Conservation (phyloP, 192 early-diverging fungal genomes). For the Linnemannia exigua region DNA sequence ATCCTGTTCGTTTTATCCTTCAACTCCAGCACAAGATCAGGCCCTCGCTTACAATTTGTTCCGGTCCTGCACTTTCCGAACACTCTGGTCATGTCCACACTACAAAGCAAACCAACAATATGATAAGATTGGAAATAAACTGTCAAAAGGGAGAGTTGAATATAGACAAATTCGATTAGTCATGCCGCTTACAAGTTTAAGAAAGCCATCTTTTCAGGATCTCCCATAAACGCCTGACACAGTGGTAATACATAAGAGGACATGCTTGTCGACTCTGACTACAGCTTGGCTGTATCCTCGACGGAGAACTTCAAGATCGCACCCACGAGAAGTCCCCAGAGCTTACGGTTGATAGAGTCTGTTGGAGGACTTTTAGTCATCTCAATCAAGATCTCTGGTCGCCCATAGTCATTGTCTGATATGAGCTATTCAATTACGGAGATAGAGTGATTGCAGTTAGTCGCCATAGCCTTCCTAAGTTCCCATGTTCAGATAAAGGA, state of each 20-base stretch:
- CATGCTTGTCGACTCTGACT: slow-evolving; percentile 19
- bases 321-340: slow-evolving; percentile 19
- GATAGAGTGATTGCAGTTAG: background rate
- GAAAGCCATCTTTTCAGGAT: slow-evolving; percentile 14
- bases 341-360: slow-evolving; percentile 16
- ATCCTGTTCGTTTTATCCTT: slow-evolving; percentile 29
- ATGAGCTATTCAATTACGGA: slow-evolving; percentile 15
- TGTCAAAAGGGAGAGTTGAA: background rate
- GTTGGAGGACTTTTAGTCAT: slow-evolving; percentile 3
- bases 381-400: slow-evolving; percentile 10
- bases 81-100: slow-evolving; percentile 19
- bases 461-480: background rate
- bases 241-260: slow-evolving; percentile 16
- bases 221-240: slow-evolving; percentile 20
- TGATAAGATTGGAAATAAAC: background rate
- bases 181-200: slow-evolving; percentile 16
- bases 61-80: slow-evolving; percentile 14
- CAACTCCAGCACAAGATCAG: slow-evolving; percentile 27
- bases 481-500: slow-evolving; percentile 8
- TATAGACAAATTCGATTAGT: background rate
- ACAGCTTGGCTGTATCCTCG: slow-evolving; percentile 16
- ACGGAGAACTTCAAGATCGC: slow-evolving; percentile 19
- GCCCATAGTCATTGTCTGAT: slow-evolving; percentile 17
- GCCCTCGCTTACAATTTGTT: slow-evolving; percentile 13
- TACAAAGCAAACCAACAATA: slow-evolving; percentile 15